These are phyloP conservation scores for Dictyostelium purpureum DNA, from an alignment of 78 protist species.

Conservation along the genomic window DNA sequence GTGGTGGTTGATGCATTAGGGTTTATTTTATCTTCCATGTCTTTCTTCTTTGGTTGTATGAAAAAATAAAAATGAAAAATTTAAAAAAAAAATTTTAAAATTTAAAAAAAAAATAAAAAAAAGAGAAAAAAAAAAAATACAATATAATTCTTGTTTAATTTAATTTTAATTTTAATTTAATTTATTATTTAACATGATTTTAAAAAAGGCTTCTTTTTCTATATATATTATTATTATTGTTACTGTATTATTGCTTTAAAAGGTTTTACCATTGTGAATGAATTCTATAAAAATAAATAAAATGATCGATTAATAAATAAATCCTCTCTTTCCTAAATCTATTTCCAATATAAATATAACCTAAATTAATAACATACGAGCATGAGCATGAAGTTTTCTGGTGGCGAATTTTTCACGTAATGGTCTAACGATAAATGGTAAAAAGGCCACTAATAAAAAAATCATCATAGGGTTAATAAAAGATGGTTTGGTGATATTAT, in stretches of 20 bases:
- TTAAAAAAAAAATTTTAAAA: neutral
- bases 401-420: neutral
- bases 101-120: neutral
- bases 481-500: neutral
- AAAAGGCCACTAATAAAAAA: neutral
- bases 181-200: neutral
- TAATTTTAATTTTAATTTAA: neutral
- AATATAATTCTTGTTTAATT: neutral
- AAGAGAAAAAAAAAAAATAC: neutral
- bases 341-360: neutral
- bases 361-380: neutral
- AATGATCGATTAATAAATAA: neutral
- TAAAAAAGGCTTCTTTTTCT: neutral
- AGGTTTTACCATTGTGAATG: neutral
- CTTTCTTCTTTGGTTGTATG: neutral
- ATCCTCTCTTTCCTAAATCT: neutral
- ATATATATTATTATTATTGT: too few relatives aligned
- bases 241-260: neutral
- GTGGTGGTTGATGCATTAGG: neutral
- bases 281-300: neutral
- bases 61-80: neutral
- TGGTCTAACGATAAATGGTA: constrained; percentile 12
- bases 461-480: neutral
- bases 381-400: constrained; percentile 4
- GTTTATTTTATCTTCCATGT: neutral